Base-by-base conservation (phyloP, 768 basidiomycete species). In the Termitomyces sp. region DNA sequence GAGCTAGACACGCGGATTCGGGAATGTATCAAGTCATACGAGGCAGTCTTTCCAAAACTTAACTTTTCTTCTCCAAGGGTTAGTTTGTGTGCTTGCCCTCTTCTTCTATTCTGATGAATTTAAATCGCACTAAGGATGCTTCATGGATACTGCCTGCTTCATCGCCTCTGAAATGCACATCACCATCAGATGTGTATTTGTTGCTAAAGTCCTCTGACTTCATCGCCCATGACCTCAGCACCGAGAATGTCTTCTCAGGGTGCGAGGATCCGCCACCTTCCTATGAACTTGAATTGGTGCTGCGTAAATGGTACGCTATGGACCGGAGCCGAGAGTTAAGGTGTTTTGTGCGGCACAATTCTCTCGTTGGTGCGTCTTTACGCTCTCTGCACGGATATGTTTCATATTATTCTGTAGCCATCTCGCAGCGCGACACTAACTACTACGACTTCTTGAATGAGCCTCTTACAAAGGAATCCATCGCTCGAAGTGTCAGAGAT, bases 31-130 rank as follows among this genome's bases (percentile, higher is more conserved):
- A 65, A 74, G 48, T 72, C 81, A 57, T 95, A 91, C 70, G 89
- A 85, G 3, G 88, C 88, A 6, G 88, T 96, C 32, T 98, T 98
- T 70, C 95, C 95, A 0, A 98, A 98, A 73, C 84, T 98, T 57
- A 98, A 97, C 68, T 97, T 95, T 75, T 92, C 94, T 6, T 88
- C 92, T n/a, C 95, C 95, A 14, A 89, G 88, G 76, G 95, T 90
- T 60, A 23, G 59, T 66, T 20, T 54, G 46, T 46, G 36, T 40
- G 9, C 28, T 12, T 32, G 28, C 47, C 5, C 32, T n/a, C 8
- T 32, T 33, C 40, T 32, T 30, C 26, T 14, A 13, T 52, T n/a
- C 38, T 23, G n/a, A 32, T 12, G 44, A 30, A 50, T 35, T 23
- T 26, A 10, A 26, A 38, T 20, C 32, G 7, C 51, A 10, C 58